Evolutionary conservation across 345 rosid genomes (phyloP).

Genomic region (Acer negundo): DNA sequence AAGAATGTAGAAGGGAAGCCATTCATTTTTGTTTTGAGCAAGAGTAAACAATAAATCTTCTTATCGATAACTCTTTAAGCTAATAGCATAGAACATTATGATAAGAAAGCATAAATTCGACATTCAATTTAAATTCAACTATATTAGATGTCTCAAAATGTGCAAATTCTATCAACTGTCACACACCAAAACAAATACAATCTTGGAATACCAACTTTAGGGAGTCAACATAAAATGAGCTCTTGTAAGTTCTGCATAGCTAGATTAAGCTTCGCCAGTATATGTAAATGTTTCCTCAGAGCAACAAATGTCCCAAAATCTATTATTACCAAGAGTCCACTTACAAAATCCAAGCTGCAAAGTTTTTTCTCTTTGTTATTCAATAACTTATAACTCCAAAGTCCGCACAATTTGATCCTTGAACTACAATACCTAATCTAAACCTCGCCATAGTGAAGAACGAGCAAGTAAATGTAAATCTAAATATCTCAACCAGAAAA

Average conservation of each 20-base stretch:
- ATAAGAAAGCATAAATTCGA: neutral
- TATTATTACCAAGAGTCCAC: neutral
- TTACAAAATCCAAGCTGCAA: neutral
- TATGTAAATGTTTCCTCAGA: neutral
- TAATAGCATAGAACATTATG: neutral
- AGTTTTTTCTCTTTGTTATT: neutral
- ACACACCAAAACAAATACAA: neutral
- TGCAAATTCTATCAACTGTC: neutral
- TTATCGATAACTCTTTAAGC: neutral
- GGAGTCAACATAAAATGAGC: neutral
- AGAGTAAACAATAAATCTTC: neutral
- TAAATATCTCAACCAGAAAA: conserved; percentile 4
- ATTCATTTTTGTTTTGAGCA: neutral
- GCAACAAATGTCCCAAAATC: neutral
- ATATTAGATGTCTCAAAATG: neutral
- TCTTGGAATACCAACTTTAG: neutral
- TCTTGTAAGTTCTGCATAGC: neutral
- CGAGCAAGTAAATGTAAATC: conserved; percentile 5
- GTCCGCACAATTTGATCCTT: neutral
- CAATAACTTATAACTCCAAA: neutral
- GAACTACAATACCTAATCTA: neutral
- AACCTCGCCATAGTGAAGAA: neutral
- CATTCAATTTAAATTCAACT: neutral
- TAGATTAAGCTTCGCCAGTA: neutral
- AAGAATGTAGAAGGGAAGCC: neutral